Evolutionary conservation across 306 rosid species (phyloP), one percentile per base, ranked within the genome.

Genomic region (Rosa lucieae): DNA sequence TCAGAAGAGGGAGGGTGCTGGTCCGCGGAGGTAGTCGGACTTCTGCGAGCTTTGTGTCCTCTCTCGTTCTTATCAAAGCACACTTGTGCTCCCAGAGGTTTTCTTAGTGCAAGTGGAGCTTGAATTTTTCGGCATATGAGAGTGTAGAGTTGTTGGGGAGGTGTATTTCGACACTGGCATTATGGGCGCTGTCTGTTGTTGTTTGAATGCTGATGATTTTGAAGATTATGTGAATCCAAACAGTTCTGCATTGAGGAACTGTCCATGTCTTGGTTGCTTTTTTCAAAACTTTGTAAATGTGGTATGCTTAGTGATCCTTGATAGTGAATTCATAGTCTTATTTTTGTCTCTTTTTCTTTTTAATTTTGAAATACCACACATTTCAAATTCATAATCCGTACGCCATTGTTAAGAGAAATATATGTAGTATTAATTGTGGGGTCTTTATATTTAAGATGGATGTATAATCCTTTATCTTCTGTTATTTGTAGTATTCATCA

Each of bases 171-270:
- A 82, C 77, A 85, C 89, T 78, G 86, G 89, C 89, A 85, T 66
- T 73, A 95, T 95, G 99, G 99, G 99, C 79, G 83, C 99, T 66
- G 98, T 92, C 77, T 95, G 97, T 84, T 89, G 99, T 83, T 95
- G 99, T 83, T 78, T 95, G 81, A 88, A 86, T 68, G 82, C 68
- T 56, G 92, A 91, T 7, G 86, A 88, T 78, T 84, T 87, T 10
- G 99, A 92, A 85, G 99, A 90, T 79, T 92, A 91, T 86, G 87
- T 91, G 65, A 92, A 92, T 89, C 99, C 97, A 56, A 91, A 85
- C 84, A 89, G 90, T 86, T 76, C 92, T 72, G 85, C 85, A 5
- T 88, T 83, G 80, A 88, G 99, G 89, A 87, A 92, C 84, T 95
- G 99, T 39, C 58, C 73, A 47, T 95, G 98, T 81, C 86, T 91